Evolutionary conservation across 176 grass and related monocot species (phyloP), one percentile per base, ranked within the genome.

Genomic region (Raddia distichophylla): DNA sequence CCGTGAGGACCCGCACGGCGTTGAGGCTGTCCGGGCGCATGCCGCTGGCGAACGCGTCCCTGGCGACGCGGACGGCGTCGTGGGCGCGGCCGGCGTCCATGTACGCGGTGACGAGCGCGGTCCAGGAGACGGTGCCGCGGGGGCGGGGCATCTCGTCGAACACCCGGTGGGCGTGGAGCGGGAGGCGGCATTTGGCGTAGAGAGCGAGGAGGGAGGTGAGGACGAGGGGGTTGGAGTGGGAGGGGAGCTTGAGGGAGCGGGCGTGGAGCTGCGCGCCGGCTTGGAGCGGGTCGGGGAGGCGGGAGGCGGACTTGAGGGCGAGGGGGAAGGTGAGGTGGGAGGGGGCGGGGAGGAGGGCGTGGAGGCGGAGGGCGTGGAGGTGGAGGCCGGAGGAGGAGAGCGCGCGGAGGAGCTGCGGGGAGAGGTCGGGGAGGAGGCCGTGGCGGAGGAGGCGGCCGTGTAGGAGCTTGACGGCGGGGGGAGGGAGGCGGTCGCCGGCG

Each of bases 121-220:
- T 94, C 89, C 86, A 94, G 0, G 92, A 91, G 3, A 89, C 92
- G 10, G 87, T 80, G 55, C 46, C 45, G 16, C 72, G 89, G 16
- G 80, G 89, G n/a, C 33, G 46, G 5, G 56, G 57, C 77, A 94
- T 91, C 82, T 91, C 86, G 68, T 94, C 92, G 89, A 94, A 94
- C 86, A 84, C 83, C 19, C 10, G 43, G 32, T 69, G 86, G 1
- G 89, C 83, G 5, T 48, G 12, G 16, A 19, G 71, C 67, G 87
- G 2, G 0, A 59, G 86, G 76, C 83, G 80, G 40, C 92, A 94
- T 79, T 66, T 86, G 0, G 80, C 83, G 58, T 94, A 94, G 9
- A 94, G 58, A 13, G 0, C 79, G n/a, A 94, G 64, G 80, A 89
- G 74, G 27, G 88, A 89, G 33, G 92, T 91, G 80, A 89, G 89